Evolutionary conservation across 176 grass and related monocot species (phyloP), one percentile per base, ranked within the genome.

Genomic region (Aegilops tauschii): DNA sequence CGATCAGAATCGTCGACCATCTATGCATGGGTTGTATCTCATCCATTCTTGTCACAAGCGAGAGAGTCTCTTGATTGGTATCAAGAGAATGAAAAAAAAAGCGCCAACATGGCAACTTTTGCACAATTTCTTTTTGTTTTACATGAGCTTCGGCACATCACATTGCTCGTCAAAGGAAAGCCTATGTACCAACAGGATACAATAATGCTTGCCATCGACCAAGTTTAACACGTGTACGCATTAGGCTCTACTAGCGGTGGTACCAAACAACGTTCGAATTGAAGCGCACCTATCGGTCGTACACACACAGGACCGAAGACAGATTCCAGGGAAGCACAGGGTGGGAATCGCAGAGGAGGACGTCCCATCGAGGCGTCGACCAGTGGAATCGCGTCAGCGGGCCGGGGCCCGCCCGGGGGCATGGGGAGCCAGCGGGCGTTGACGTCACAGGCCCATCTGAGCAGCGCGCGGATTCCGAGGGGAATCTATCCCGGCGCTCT

Each of bases 401-500:
- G 9, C 6, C 13, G 42, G 84, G 0, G 23, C 12, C 84, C 85
- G 44, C 34, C 10, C 10, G 0, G 67, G 9, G 50, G 83, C 52
- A 56, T 71, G 58, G 8, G 61, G 40, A 42, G 42, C 42, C 42
- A 39, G 69, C 9, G 31, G 23, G 73, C 39, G 84, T 65, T 90
- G 84, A 90, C 84, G 89, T 87, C 84, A 90, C 32, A 42, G 72
- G 28, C 56, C 56, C 56, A 21, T 59, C 56, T 59, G 56, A 54
- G 17, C 56, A 21, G 5, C 21, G 82, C 88, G 36, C 84, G 52
- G 42, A 30, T 16, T 85, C 36, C 81, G 84, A 91, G 83, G 92
- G 86, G 92, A 91, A 94, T 91, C 92, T 82, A 17, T 59, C 18
- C 20, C 50, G 39, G 84, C 92, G 76, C 87, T 94, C 80, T 75